phyloP scores from a whole-genome alignment of 371 early-diverging fungal species.

The Enterocytospora artemiae region DNA sequence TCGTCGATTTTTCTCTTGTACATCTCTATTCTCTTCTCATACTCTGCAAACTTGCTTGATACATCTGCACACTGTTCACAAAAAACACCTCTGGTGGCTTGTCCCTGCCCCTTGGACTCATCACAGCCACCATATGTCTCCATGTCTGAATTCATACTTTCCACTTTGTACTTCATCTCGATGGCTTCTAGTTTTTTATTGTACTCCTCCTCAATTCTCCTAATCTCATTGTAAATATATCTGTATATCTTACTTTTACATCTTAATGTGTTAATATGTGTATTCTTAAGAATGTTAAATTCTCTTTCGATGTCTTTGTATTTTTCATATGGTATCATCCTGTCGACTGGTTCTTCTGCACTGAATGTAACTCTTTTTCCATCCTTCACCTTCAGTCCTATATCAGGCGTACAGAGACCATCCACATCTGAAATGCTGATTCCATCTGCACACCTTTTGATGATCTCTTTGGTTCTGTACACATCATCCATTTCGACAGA shows the following conservation, averaged over 20 bases:
- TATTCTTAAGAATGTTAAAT: conserved; percentile 9
- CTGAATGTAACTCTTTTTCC: not conserved
- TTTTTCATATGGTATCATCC: not conserved
- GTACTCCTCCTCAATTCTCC: conserved; percentile 9
- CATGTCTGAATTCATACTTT: not conserved
- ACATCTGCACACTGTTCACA: not conserved
- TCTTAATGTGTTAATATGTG: conserved; percentile 14
- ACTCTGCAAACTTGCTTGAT: not conserved
- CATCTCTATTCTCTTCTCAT: not conserved
- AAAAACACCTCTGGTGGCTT: not conserved
- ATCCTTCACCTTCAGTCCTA: not conserved
- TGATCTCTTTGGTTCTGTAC: not conserved
- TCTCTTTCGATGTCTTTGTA: conserved; percentile 1
- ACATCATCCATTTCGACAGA: conserved; percentile 1
- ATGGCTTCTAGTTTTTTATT: not conserved
- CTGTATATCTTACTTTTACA: conserved; percentile 9
- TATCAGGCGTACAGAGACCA: not conserved
- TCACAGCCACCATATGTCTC: not conserved
- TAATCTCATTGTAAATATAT: conserved; percentile 17
- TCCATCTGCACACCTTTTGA: not conserved
- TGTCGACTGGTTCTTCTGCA: not conserved
- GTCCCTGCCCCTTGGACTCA: not conserved
- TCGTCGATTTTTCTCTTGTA: not conserved
- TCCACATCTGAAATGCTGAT: not conserved
- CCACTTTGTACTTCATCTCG: not conserved